Evolutionary conservation across 306 rosid species (phyloP).

Genomic region (Abrus pulchellus): DNA sequence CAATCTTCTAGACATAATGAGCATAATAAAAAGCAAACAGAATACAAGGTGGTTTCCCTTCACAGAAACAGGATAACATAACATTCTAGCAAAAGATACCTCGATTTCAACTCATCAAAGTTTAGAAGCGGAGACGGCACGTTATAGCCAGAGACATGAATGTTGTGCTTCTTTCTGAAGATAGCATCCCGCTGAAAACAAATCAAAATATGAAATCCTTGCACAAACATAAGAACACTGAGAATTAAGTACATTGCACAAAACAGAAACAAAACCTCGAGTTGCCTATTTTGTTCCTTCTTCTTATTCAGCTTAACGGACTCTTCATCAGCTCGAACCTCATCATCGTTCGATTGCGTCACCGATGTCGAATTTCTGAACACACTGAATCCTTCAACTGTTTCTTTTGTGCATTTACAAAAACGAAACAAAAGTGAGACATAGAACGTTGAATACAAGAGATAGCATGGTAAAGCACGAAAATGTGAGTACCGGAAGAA

Average conservation of each 20-base stretch:
- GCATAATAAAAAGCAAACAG: slow-evolving; percentile 35
- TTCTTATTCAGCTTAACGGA: slow-evolving; percentile 61
- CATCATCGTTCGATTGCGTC: slow-evolving; percentile 48
- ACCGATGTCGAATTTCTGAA: slow-evolving; percentile 69
- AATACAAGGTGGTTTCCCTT: neutral
- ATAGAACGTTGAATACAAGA: slow-evolving; percentile 1
- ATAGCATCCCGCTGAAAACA: slow-evolving; percentile 70
- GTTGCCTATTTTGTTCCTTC: slow-evolving; percentile 75
- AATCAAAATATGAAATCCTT: slow-evolving; percentile 7
- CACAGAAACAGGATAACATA: neutral
- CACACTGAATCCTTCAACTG: slow-evolving; percentile 79
- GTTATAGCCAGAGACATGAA: slow-evolving; percentile 88
- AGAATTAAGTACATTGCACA: slow-evolving; percentile 15
- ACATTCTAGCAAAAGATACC: slow-evolving; percentile 56
- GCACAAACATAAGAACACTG: neutral
- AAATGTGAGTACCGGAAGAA: slow-evolving; percentile 58
- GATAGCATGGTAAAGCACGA: slow-evolving; percentile 1
- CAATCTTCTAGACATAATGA: slow-evolving; percentile 3
- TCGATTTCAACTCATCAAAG: slow-evolving; percentile 79
- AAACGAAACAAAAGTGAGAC: slow-evolving; percentile 38
- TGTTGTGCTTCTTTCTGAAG: slow-evolving; percentile 73
- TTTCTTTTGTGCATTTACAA: slow-evolving; percentile 47
- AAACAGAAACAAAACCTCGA: slow-evolving; percentile 67
- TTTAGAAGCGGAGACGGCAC: slow-evolving; percentile 80
- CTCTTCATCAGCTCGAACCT: slow-evolving; percentile 47